phyloP scores from a whole-genome alignment of 2,329 filamentous ascomycete genomes.

The Cladosporium sp. region DNA sequence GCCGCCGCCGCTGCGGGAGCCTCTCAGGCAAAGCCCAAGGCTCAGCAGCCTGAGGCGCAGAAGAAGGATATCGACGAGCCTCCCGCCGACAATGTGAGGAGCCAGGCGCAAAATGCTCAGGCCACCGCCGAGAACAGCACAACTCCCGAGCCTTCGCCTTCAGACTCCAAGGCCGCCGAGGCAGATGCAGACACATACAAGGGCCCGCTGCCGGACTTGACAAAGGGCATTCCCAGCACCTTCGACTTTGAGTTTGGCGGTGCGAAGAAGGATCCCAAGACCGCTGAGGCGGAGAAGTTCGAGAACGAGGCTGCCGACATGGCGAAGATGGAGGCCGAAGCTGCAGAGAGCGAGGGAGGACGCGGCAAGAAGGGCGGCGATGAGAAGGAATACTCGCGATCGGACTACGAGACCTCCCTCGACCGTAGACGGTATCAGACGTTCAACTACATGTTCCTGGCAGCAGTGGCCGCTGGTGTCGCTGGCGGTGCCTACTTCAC shows the following conservation, averaged over 20 bases:
- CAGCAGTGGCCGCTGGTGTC: constrained; percentile 54
- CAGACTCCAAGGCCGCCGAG: constrained; percentile 15
- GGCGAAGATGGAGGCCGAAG: constrained; percentile 21
- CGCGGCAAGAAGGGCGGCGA: constrained; percentile 36
- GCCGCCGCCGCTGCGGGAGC: constrained; percentile 2
- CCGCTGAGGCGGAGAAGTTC: constrained; percentile 17
- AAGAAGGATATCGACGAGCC: constrained; percentile 27
- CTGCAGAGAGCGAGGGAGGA: constrained; percentile 36
- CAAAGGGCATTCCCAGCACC: constrained; percentile 91
- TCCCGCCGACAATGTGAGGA: constrained; percentile 22
- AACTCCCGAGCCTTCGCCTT: constrained; percentile 17
- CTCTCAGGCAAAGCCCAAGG: neutral
- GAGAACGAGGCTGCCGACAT: constrained; percentile 24
- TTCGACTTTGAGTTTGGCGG: constrained; percentile 69
- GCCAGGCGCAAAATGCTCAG: constrained; percentile 24
- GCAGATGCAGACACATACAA: constrained; percentile 20
- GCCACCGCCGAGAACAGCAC: constrained; percentile 26
- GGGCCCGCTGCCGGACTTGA: constrained; percentile 79
- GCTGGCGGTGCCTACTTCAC: constrained; percentile 70
- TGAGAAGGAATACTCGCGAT: constrained; percentile 66
- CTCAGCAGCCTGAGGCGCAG: constrained; percentile 29
- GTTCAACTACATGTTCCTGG: constrained; percentile 69
- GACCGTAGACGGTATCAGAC: constrained; percentile 75
- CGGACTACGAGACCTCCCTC: constrained; percentile 84
- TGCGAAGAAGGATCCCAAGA: constrained; percentile 29